Percentiles rank a stretch among this genome's conserved stretches.
phyloP scores from a whole-genome alignment of 306 rosid genomes.

The Gynostemma pentaphyllum region DNA sequence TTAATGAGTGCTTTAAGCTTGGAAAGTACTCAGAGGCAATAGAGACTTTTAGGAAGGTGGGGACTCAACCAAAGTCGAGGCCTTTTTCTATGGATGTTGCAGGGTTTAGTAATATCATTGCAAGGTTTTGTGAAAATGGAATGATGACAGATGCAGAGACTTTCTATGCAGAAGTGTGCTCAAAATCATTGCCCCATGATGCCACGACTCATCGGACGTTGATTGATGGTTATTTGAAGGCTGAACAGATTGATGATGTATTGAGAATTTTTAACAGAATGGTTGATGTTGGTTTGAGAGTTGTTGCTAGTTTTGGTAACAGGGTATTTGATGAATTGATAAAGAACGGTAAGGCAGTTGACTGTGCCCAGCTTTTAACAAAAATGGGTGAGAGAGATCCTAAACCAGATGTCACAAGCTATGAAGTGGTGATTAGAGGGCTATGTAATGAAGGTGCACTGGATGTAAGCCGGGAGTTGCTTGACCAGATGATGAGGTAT shows the following conservation, averaged over 20 bases:
- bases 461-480: conserved; percentile 43
- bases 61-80: conserved; percentile 53
- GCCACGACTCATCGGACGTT: conserved; percentile 66
- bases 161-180: conserved; percentile 51
- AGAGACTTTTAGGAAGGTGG: conserved; percentile 67
- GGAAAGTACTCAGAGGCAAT: conserved; percentile 44
- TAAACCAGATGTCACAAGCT: conserved; percentile 77
- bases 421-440: conserved; percentile 79
- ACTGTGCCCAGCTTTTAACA: conserved; percentile 63
- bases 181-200: conserved; percentile 77
- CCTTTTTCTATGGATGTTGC: conserved; percentile 91
- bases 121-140: conserved; percentile 61
- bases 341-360: conserved; percentile 50
- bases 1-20: conserved; percentile 67
- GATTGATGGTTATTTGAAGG: conserved; percentile 66
- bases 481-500: conserved; percentile 62
- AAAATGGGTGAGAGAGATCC: conserved; percentile 94
- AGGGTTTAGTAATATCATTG: conserved; percentile 72
- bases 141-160: conserved; percentile 65
- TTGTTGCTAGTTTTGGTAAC: conserved; percentile 68
- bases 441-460: conserved; percentile 49
- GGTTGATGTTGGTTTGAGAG: conserved; percentile 84
- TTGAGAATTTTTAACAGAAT: conserved; percentile 54
- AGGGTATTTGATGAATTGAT: conserved; percentile 65
- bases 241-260: conserved; percentile 57